These are phyloP conservation scores for Syncephalis plumigaleata DNA, from an alignment of 371 early-diverging fungal genomes.

Conservation along the genomic window DNA sequence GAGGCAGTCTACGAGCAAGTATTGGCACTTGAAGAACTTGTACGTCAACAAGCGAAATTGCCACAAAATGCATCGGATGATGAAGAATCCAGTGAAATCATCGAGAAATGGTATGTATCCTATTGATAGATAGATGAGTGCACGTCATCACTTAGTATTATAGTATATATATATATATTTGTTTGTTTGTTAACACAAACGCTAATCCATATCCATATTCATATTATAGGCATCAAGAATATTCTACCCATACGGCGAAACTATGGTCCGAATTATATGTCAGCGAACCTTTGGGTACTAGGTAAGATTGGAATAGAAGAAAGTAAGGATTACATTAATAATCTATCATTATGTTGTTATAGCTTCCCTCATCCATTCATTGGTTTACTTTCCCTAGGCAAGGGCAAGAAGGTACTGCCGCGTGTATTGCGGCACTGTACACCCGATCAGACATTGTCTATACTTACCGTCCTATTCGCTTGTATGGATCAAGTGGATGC, in stretches of 20 bases:
- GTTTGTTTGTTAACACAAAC: too few species aligned
- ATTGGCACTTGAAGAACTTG: conserved; percentile 63
- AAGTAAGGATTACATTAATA: too few species aligned
- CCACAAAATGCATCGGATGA: conserved; percentile 21
- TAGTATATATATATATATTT: too few species aligned
- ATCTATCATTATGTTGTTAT: too few species aligned
- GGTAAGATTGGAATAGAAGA: too few species aligned
- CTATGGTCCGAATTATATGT: conserved; percentile 44
- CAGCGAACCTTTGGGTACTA: conserved; percentile 30
- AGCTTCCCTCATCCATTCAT: conserved; percentile 41
- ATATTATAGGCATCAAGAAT: conserved; percentile 25
- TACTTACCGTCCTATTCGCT: conserved; percentile 58
- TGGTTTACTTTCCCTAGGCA: conserved; percentile 48
- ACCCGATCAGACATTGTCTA: conserved; percentile 54
- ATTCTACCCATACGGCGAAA: conserved; percentile 26
- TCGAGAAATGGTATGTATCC: conserved; percentile 24
- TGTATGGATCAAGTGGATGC: conserved; percentile 75
- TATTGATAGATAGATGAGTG: too few species aligned
- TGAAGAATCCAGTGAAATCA: conserved; percentile 29
- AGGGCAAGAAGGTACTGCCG: conserved; percentile 74
- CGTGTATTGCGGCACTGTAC: conserved; percentile 62
- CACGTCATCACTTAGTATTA: too few species aligned
- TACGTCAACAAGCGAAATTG: conserved; percentile 21
- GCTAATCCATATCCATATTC: too few species aligned
- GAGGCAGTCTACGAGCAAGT: conserved; percentile 65